Evolutionary conservation across 805 yeast genomes (phyloP).

Genomic region (Geotrichum ghanense): DNA sequence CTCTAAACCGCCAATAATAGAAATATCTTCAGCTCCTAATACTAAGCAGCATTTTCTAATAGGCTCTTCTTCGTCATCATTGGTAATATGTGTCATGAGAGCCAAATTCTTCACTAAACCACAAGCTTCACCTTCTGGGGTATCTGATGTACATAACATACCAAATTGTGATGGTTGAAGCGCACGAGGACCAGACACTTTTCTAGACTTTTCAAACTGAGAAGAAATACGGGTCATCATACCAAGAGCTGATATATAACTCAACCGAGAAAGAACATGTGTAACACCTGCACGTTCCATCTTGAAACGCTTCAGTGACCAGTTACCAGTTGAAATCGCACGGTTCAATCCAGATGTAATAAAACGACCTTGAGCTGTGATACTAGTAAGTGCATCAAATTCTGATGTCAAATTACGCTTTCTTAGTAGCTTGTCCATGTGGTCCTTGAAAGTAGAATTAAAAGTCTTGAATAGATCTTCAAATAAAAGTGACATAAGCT

Average conservation of each 20-base stretch:
- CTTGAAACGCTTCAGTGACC: constrained; percentile 97
- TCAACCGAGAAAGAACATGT: constrained; percentile 82
- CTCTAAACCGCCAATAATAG: constrained; percentile 69
- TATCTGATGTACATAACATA: constrained; percentile 96
- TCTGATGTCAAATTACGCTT: constrained; percentile 92
- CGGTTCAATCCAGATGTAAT: constrained; percentile 90
- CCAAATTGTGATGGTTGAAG: constrained; percentile 98
- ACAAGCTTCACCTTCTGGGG: constrained; percentile 99
- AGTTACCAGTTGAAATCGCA: constrained; percentile 96
- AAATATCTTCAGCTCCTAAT: constrained; percentile 83
- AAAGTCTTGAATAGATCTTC: constrained; percentile 97
- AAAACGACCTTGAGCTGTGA: constrained; percentile 83
- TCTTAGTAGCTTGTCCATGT: constrained; percentile 84
- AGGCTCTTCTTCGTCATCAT: constrained; percentile 94
- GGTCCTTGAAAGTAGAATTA: constrained; percentile 87
- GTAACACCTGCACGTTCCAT: constrained; percentile 99
- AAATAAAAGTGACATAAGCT: constrained; percentile 83
- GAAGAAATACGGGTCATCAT: constrained; percentile 99
- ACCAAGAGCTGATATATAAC: constrained; percentile 91
- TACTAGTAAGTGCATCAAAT: constrained; percentile 83
- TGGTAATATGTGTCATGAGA: constrained; percentile 95
- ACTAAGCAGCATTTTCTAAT: constrained; percentile 62
- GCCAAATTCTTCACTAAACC: constrained; percentile 96
- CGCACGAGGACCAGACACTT: constrained; percentile 98
- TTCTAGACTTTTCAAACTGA: constrained; percentile 96